Conservation (phyloP, 2,329 filamentous ascomycete species). For the Beauveria rudraprayagi region DNA sequence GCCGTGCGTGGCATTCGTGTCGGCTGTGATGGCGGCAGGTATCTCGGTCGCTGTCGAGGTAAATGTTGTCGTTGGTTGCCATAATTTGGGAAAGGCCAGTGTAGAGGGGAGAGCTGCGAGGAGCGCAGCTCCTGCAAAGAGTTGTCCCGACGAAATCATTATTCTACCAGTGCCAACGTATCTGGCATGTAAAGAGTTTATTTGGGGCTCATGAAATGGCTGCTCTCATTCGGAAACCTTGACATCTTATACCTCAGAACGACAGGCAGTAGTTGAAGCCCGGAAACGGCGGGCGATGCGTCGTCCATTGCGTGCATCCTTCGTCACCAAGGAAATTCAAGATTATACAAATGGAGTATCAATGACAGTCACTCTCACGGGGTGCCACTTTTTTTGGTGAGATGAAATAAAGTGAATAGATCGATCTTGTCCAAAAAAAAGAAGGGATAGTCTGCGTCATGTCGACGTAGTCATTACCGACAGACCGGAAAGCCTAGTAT, state of each 20-base stretch:
- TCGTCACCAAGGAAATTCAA: not conserved
- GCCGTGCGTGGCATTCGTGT: conserved; percentile 40
- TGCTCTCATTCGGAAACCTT: not conserved
- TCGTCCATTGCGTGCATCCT: not conserved
- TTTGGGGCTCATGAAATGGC: not conserved
- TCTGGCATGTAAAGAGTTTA: too few species aligned
- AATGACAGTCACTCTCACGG: not conserved
- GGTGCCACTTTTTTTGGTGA: not conserved
- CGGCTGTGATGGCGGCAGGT: not conserved
- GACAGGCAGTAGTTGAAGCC: not conserved
- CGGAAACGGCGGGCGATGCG: not conserved
- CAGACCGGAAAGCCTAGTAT: not conserved
- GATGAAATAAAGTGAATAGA: not conserved
- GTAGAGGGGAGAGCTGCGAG: not conserved
- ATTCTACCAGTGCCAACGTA: not conserved
- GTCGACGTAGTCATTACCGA: not conserved
- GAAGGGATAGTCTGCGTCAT: not conserved
- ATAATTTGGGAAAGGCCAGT: not conserved
- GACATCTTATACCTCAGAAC: too few species aligned
- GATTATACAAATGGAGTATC: not conserved
- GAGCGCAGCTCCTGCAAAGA: not conserved
- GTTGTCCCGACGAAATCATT: not conserved
- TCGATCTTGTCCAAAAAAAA: too few species aligned
- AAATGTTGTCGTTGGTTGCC: not conserved
- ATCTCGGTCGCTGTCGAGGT: not conserved